Evolutionary conservation across 2,329 filamentous ascomycete species (phyloP).

Genomic region (Monilinia fructicola): DNA sequence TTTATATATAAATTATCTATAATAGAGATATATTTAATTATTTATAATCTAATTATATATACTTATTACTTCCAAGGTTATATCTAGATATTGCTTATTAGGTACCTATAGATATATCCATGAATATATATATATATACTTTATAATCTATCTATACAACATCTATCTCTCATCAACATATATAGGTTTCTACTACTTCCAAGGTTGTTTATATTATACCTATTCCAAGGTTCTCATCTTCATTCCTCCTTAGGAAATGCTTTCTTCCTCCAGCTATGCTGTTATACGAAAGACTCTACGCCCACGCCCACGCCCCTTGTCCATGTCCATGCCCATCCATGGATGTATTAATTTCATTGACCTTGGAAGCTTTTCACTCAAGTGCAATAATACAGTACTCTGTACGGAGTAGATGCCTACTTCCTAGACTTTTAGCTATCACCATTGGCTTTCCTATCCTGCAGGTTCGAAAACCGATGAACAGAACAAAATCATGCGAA

Average conservation of each 20-base stretch:
- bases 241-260: not conserved
- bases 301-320: no score
- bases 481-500: constrained; percentile 12
- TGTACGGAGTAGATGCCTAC: no score
- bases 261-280: not conserved
- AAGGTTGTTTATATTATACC: no score
- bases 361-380: not conserved
- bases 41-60: no score
- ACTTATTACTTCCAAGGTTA: no score
- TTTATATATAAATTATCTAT: no score
- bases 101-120: no score
- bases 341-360: not conserved
- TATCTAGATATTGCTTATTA: no score
- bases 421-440: not conserved
- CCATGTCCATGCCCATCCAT: not conserved
- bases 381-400: not conserved
- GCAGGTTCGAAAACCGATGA: not conserved
- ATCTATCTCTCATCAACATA: not conserved
- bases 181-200: not conserved
- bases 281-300: not conserved
- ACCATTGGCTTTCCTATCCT: not conserved
- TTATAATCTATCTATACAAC: not conserved
- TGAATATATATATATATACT: no score
- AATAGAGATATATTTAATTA: no score
- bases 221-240: not conserved